phyloP scores from a whole-genome alignment of 371 early-diverging fungal species.

The Mucor lusitanicus region DNA sequence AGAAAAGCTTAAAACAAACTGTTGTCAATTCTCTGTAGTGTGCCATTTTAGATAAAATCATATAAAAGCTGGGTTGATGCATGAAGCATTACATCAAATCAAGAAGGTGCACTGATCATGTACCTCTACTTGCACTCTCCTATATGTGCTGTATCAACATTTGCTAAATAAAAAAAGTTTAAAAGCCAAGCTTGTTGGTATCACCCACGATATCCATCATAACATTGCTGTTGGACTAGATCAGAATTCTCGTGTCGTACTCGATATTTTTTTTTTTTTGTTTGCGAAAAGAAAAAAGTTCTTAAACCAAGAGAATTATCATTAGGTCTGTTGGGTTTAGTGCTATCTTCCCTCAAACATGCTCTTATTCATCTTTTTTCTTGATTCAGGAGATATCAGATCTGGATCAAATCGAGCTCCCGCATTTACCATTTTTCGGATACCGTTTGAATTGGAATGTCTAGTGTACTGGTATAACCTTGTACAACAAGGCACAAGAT shows the following conservation, averaged over 20 bases:
- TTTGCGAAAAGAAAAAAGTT: background rate
- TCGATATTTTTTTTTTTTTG: background rate
- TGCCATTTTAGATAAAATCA: background rate
- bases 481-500: background rate
- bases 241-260: background rate
- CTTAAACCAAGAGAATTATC: background rate
- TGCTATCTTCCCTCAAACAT: background rate
- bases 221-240: background rate
- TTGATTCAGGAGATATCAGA: no score
- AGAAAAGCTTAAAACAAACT: conserved; percentile 4
- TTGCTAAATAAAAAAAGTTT: background rate
- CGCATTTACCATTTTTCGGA: background rate
- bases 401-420: no score
- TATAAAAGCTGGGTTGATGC: background rate
- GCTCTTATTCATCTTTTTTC: background rate
- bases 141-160: background rate
- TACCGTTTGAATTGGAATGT: background rate
- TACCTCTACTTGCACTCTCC: background rate
- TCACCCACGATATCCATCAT: background rate
- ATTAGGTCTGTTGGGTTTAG: no score
- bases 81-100: background rate
- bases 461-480: background rate
- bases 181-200: background rate
- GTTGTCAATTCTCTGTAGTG: background rate
- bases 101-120: background rate